Base-by-base conservation (phyloP, 257 asterid species). In the Nicotiana benthamiana region DNA sequence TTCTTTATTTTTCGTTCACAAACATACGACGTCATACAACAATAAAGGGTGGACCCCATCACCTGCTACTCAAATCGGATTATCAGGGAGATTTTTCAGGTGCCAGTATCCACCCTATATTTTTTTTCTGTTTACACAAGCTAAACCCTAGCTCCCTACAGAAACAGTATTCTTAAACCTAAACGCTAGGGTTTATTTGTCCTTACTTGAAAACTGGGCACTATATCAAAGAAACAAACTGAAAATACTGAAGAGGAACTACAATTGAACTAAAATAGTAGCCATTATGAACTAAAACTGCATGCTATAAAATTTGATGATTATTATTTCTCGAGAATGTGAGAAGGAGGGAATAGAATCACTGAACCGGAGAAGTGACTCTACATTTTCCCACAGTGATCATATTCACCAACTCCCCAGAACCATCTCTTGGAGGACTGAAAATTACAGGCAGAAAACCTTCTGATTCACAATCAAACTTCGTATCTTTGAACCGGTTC, bases 341-440 rank as follows among this genome's bases (percentile, higher is more conserved):
- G 75, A 43, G 53, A 12, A 22, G 62, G 80, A 32, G 24, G 15
- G 30, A n/a, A n/a, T n/a, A n/a, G n/a, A n/a, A n/a, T n/a, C n/a
- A n/a, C n/a, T n/a, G n/a, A n/a, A n/a, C n/a, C n/a, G n/a, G n/a
- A 4, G 15, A 27, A 32, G 40, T 36, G 36, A 17, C 77, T 27
- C 80, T 72, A 22, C 90, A 85, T 20, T 64, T 64, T 6, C 96
- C 96, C 0, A 93, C 80, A 0, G 75, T 82, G 10, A 84, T 88
- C 81, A 79, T 15, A 68, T 80, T 34, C 0, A 90, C 87, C 2
- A 68, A 12, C 51, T 79, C 80, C 36, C 89, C 89, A n/a, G 90
- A 86, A 1, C 97, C 97, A 81, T 91, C 88, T 70, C 97, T 84
- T 0, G 97, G 72, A 0, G 97, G 94, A 52, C 28, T 57, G 81